A percentile compares a stretch with the other conserved stretches of the same genome.
These are phyloP conservation scores for Talaromyces amestolkiae DNA, from an alignment of 2,329 filamentous ascomycete genomes.

Conservation along the genomic window DNA sequence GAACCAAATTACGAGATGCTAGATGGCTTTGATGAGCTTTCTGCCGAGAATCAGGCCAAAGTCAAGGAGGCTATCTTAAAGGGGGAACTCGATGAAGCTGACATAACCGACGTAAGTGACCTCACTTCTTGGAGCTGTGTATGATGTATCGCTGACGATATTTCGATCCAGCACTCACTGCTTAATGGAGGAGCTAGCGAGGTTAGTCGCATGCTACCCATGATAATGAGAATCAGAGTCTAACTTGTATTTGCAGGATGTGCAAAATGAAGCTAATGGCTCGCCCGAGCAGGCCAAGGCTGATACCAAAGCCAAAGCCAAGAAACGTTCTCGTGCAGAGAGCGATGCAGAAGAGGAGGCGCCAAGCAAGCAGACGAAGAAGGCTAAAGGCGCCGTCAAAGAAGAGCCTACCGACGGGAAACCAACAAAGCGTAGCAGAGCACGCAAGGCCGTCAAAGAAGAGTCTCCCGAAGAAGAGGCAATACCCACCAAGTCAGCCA, in stretches of 20 bases:
- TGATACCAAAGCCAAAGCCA: conserved; percentile 19
- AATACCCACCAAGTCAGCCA: conserved; percentile 18
- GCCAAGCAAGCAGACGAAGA: conserved; percentile 23
- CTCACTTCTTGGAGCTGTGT: neutral
- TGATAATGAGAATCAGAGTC: conserved; percentile 52
- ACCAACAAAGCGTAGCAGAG: conserved; percentile 10
- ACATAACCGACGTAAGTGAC: conserved; percentile 78
- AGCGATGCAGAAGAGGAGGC: conserved; percentile 21
- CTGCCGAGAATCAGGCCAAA: conserved; percentile 68
- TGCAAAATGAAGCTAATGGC: conserved; percentile 36
- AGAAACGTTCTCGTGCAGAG: conserved; percentile 22
- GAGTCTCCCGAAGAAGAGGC: conserved; percentile 22
- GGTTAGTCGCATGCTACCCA: neutral
- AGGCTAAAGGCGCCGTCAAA: conserved; percentile 14
- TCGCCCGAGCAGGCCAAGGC: conserved; percentile 15
- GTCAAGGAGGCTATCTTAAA: conserved; percentile 68
- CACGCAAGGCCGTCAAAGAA: conserved; percentile 13
- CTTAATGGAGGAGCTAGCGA: conserved; percentile 61
- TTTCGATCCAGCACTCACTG: neutral
- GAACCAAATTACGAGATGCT: conserved; percentile 63
- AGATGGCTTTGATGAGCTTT: conserved; percentile 78
- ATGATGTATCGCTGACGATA: conserved; percentile 3
- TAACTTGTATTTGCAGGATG: conserved; percentile 61
- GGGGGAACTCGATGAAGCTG: conserved; percentile 78
- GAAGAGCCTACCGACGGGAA: conserved; percentile 22